Conservation (phyloP, 2,329 filamentous ascomycete species). For the Alternaria sp. region DNA sequence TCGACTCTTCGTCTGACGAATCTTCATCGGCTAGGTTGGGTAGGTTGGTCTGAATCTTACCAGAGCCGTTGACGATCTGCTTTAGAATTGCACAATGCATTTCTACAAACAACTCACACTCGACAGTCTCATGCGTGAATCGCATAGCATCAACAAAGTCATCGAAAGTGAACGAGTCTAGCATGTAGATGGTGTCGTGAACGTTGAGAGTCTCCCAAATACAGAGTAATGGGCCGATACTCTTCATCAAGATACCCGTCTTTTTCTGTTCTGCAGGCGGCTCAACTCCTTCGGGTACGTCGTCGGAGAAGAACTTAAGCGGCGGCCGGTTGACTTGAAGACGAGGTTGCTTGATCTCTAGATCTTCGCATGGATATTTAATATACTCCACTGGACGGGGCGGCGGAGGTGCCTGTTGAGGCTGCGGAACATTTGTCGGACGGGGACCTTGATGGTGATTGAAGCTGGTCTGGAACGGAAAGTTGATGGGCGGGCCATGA, state of each 20-base stretch:
- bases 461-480: slow-evolving; percentile 50
- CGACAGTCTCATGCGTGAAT: slow-evolving; percentile 75
- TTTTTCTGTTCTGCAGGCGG: slow-evolving; percentile 48
- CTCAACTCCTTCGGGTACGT: slow-evolving; percentile 58
- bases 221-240: slow-evolving; percentile 85
- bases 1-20: slow-evolving; percentile 61
- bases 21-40: slow-evolving; percentile 69
- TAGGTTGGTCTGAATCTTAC: slow-evolving; percentile 79
- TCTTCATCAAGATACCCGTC: slow-evolving; percentile 77
- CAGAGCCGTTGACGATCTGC: slow-evolving; percentile 80
- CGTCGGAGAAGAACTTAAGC: slow-evolving; percentile 78
- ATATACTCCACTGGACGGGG: slow-evolving; percentile 63
- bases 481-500: slow-evolving; percentile 30
- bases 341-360: slow-evolving; percentile 76
- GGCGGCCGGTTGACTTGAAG: slow-evolving; percentile 74
- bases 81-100: slow-evolving; percentile 92
- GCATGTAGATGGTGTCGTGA: slow-evolving; percentile 92
- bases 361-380: slow-evolving; percentile 95
- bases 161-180: slow-evolving; percentile 98
- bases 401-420: slow-evolving; percentile 63
- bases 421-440: slow-evolving; percentile 53
- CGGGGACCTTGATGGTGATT: slow-evolving; percentile 53
- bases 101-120: slow-evolving; percentile 88
- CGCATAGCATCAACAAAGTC: slow-evolving; percentile 91
- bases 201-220: slow-evolving; percentile 98